These are phyloP conservation scores for Cladosporium halotolerans DNA, from an alignment of 2,329 filamentous ascomycete genomes.

Conservation along the genomic window DNA sequence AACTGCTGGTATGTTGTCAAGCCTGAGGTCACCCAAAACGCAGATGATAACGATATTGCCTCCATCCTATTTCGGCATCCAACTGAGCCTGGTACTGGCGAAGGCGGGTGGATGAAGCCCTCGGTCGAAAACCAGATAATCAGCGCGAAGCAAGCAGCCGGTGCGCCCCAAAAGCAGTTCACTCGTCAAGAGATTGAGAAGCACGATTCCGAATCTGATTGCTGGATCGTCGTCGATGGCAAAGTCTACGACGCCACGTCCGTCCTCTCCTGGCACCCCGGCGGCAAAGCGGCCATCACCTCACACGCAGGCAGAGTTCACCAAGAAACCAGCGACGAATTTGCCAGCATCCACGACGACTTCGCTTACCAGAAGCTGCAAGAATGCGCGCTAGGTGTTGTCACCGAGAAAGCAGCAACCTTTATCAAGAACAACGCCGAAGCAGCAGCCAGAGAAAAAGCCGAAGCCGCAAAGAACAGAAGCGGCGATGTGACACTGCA, in stretches of 20 bases:
- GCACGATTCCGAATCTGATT: slow-evolving; percentile 43
- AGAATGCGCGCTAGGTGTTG: slow-evolving; percentile 46
- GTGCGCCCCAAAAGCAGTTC: slow-evolving; percentile 45
- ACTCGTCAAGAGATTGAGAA: slow-evolving; percentile 50
- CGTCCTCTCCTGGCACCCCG: slow-evolving; percentile 46
- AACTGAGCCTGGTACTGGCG: slow-evolving; percentile 37
- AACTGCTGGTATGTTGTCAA: slow-evolving; percentile 47
- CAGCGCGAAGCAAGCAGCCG: slow-evolving; percentile 39
- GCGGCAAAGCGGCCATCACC: slow-evolving; percentile 44
- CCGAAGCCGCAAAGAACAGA: slow-evolving; percentile 19
- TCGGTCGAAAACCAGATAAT: slow-evolving; percentile 42
- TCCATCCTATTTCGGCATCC: slow-evolving; percentile 44
- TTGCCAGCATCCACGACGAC: slow-evolving; percentile 46
- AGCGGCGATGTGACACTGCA: slow-evolving; percentile 34
- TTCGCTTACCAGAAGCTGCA: slow-evolving; percentile 46
- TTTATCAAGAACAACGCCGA: slow-evolving; percentile 43
- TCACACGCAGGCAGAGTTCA: slow-evolving; percentile 47
- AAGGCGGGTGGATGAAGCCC: slow-evolving; percentile 48
- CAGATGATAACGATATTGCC: slow-evolving; percentile 25
- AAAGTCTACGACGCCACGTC: slow-evolving; percentile 48
- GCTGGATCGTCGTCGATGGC: slow-evolving; percentile 49
- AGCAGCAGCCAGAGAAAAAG: slow-evolving; percentile 34
- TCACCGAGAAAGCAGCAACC: slow-evolving; percentile 45
- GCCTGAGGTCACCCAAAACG: slow-evolving; percentile 32
- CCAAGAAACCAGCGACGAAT: slow-evolving; percentile 45